Evolutionary conservation across 805 yeast genomes (phyloP).

Genomic region (Saturnispora kantuleensis): DNA sequence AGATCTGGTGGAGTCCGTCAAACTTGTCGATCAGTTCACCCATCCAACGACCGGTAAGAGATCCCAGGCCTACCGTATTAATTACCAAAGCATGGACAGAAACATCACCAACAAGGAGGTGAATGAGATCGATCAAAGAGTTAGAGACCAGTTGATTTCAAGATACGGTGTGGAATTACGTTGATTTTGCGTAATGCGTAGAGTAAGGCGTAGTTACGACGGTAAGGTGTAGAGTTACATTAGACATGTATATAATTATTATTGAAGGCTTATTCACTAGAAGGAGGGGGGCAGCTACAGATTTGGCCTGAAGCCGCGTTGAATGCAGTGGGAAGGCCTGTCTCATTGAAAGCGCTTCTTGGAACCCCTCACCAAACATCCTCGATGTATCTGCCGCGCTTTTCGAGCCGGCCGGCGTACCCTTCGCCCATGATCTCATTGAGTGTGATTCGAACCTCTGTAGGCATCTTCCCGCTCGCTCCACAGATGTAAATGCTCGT

Average conservation of each 20-base stretch:
- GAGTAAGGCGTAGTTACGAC: neutral
- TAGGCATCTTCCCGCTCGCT: constrained; percentile 91
- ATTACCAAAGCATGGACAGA: constrained; percentile 94
- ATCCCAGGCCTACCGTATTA: constrained; percentile 81
- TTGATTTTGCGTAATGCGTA: constrained; percentile 7
- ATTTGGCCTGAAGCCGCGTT: no score
- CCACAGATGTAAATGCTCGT: constrained; percentile 72
- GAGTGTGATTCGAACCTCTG: constrained; percentile 63
- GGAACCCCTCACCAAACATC: constrained; percentile 63
- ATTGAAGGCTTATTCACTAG: neutral
- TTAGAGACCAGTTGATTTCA: constrained; percentile 46
- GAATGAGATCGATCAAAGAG: constrained; percentile 58
- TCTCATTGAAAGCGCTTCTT: neutral
- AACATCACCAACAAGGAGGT: constrained; percentile 79
- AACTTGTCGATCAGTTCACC: constrained; percentile 66
- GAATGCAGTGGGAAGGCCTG: no score
- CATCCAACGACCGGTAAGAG: constrained; percentile 74
- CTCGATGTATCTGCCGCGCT: constrained; percentile 50
- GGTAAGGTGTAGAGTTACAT: neutral
- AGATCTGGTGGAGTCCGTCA: constrained; percentile 81
- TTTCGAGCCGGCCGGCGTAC: constrained; percentile 45
- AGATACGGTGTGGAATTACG: constrained; percentile 49
- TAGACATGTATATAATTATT: neutral
- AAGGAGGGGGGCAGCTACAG: no score
- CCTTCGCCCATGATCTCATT: constrained; percentile 34